Conservation (phyloP, 2,329 filamentous ascomycete species). For the Plenodomus biglobosus region DNA sequence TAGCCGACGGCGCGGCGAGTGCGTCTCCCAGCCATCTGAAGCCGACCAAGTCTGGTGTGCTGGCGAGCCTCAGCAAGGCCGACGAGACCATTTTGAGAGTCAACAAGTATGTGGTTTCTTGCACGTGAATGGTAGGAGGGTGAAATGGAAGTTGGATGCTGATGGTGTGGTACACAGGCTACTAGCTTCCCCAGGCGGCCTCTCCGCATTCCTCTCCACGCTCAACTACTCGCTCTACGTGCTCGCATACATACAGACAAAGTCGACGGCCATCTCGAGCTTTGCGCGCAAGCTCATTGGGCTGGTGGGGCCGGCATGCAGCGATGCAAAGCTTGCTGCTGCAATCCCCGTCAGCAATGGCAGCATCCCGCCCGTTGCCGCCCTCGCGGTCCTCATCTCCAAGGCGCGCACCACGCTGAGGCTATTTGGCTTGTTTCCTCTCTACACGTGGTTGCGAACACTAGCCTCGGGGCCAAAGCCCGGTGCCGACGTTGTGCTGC, state of each 20-base stretch:
- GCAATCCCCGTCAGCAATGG: constrained; percentile 29
- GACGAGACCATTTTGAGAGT: constrained; percentile 47
- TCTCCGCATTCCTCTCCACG: constrained; percentile 50
- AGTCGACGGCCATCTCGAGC: constrained; percentile 35
- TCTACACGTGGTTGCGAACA: constrained; percentile 50
- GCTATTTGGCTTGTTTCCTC: constrained; percentile 47
- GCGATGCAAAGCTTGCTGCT: constrained; percentile 26
- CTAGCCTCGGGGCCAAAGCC: constrained; percentile 46
- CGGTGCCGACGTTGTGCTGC: constrained; percentile 47
- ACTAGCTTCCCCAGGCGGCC: constrained; percentile 48
- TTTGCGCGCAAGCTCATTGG: constrained; percentile 36
- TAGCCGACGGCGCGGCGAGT: constrained; percentile 18
- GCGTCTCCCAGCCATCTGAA: constrained; percentile 15
- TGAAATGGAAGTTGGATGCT: neutral
- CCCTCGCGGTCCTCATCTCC: constrained; percentile 45
- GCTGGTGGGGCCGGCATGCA: constrained; percentile 36
- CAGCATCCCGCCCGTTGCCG: constrained; percentile 37
- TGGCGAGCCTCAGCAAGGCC: constrained; percentile 37
- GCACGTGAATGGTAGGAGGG: neutral
- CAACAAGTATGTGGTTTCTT: constrained; percentile 44
- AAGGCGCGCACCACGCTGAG: constrained; percentile 49
- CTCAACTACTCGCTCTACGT: constrained; percentile 53
- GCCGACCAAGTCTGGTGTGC: constrained; percentile 17
- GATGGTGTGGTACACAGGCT: constrained; percentile 35
- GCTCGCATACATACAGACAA: constrained; percentile 48